Conservation (phyloP, 2,329 filamentous ascomycete species). For the Penicillium brevicompactum region DNA sequence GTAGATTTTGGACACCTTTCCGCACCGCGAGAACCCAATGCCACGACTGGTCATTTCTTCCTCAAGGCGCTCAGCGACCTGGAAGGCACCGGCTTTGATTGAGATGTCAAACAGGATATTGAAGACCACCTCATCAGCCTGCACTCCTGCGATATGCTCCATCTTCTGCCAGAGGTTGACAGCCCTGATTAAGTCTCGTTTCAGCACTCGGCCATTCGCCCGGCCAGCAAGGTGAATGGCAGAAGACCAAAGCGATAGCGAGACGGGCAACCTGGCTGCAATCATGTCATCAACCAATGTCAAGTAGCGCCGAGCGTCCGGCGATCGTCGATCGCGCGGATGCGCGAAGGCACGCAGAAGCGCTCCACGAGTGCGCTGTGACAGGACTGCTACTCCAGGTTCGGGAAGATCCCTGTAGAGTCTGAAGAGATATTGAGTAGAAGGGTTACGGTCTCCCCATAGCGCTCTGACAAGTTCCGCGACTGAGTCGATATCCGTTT, state of each 20-base stretch:
- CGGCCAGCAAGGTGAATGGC: slow-evolving; percentile 78
- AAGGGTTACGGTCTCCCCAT: slow-evolving; percentile 41
- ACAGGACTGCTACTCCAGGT: slow-evolving; percentile 57
- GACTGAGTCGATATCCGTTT: slow-evolving; percentile 38
- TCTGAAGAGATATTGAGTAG: slow-evolving; percentile 54
- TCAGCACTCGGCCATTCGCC: slow-evolving; percentile 63
- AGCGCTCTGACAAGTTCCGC: slow-evolving; percentile 46
- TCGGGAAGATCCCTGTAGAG: slow-evolving; percentile 56
- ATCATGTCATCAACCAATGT: slow-evolving; percentile 82
- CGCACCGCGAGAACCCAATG: slow-evolving; percentile 72
- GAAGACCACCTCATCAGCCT: slow-evolving; percentile 78
- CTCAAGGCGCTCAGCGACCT: slow-evolving; percentile 80
- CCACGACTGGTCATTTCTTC: slow-evolving; percentile 75
- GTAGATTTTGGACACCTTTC: slow-evolving; percentile 79
- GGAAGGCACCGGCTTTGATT: slow-evolving; percentile 80
- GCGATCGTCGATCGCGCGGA: slow-evolving; percentile 39
- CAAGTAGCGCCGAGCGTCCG: slow-evolving; percentile 76
- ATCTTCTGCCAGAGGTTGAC: slow-evolving; percentile 85
- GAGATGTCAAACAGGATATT: slow-evolving; percentile 91
- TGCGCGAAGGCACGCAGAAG: slow-evolving; percentile 71
- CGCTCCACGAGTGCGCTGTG: slow-evolving; percentile 56
- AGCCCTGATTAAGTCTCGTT: slow-evolving; percentile 66
- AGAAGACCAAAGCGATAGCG: slow-evolving; percentile 74
- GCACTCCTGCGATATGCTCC: slow-evolving; percentile 70
- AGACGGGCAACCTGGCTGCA: slow-evolving; percentile 68